Base-by-base conservation (phyloP, 768 basidiomycete genomes). In the Pleurotus pulmonarius region DNA sequence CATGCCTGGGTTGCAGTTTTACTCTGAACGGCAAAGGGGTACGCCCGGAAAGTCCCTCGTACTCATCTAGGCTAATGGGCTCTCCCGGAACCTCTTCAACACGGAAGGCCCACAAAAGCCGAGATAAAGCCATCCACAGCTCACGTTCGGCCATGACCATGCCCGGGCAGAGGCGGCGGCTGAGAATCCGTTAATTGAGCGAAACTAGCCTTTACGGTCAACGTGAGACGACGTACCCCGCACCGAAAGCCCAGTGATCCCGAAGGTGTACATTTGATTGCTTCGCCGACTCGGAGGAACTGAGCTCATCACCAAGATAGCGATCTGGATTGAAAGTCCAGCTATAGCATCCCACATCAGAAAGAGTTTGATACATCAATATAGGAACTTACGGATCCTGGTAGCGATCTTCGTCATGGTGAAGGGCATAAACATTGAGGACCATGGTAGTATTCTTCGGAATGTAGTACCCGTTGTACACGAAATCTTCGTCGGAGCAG, bases 211-310 rank as follows among this genome's bases (percentile, higher is more conserved):
- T 4, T 22, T 44, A 44, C 11, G 8, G 20, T 29, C 6, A 3
- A 16, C 37, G 55, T 16, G 5, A 15, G 24, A 11, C 11, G 6
- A 65, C 69, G 3, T 55, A 73, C 71, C 72, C 73, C 0, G 68
- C 70, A n/a, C 73, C 73, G 47, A 74, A 74, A 13, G 65, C 54
- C 71, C 71, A 74, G 46, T 74, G 71, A 56, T 74, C 73, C 5
- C 73, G 61, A 15, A 70, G 63, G 58, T 60, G 58, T 4, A 64
- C 59, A 53, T 72, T 55, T 4, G 62, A 5, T 15, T 68, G 67
- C n/a, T 70, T 69, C 16, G 71, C 64, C 0, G 71, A 72, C 55
- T 73, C 71, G 1, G 65, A 64, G 41, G 59, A 64, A 20, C 61
- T 65, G 22, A 67, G 57, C 1, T 61, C 48, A 53, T 74, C 67